Percentiles rank a stretch among this genome's conserved stretches.
Evolutionary conservation across 441 rosid species (phyloP).

Genomic region (Gossypium gossypioides): DNA sequence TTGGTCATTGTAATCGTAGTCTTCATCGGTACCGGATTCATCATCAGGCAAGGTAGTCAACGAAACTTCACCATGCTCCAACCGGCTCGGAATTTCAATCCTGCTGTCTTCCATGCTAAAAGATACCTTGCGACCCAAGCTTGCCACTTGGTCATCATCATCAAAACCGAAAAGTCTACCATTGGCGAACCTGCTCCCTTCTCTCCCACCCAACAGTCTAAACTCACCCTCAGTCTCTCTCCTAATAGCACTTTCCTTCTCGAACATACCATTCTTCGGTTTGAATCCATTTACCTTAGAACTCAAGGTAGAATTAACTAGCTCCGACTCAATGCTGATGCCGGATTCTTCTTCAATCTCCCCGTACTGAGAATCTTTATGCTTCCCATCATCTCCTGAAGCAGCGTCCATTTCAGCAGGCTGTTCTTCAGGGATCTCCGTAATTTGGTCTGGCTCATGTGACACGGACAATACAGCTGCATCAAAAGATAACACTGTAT

Average conservation of each 20-base stretch:
- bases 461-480: conserved; percentile 53
- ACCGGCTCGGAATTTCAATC: conserved; percentile 20
- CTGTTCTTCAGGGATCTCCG: conserved; percentile 35
- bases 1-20: conserved; percentile 29
- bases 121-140: conserved; percentile 44
- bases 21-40: conserved; percentile 31
- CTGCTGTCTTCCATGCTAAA: conserved; percentile 38
- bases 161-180: conserved; percentile 48
- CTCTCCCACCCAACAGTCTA: conserved; percentile 56
- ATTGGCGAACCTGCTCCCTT: conserved; percentile 40
- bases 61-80: conserved; percentile 39
- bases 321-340: conserved; percentile 11
- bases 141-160: conserved; percentile 40
- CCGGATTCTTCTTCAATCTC: conserved; percentile 50
- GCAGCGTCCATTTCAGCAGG: conserved; percentile 19
- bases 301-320: conserved; percentile 19
- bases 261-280: conserved; percentile 8
- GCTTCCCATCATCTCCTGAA: conserved; percentile 17
- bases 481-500: conserved; percentile 50
- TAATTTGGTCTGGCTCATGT: conserved; percentile 32
- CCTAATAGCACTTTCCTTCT: conserved; percentile 52
- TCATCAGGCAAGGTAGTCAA: conserved; percentile 33
- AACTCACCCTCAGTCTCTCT: conserved; percentile 68
- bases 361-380: conserved; percentile 12
- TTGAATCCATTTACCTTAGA: conserved; percentile 18